Base-by-base conservation (phyloP, 352 stramenopile species). In the Pythium dissimile region DNA sequence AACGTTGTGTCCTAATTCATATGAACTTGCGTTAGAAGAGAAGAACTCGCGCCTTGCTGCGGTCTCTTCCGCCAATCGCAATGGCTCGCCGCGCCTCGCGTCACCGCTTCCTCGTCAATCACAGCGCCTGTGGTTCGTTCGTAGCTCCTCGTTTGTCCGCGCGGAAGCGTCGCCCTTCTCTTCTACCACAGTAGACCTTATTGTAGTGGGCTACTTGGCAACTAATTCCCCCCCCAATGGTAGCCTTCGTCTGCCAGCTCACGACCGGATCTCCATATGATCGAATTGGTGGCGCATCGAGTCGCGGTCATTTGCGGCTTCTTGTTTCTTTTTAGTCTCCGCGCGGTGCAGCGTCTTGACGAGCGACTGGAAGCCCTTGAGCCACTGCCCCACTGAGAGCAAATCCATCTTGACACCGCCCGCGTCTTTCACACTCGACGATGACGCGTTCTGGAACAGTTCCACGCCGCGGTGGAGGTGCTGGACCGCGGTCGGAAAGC, bases 391-490 rank as follows among this genome's bases (percentile, higher is more conserved):
- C 5, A 80, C 62, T 23, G 71, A 72, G 44, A 88, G 64, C 45
- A 89, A 54, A 47, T 92, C 79, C 11, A 75, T 68, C 7, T 71
- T 72, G 26, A 75, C 68, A 1, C 9, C 47, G 20, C 77, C 67
- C 37, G 77, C 69, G 34, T 52, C 73, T 28, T 72, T 75, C 32
- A 54, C 44, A 27, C 44, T 59, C 13, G 31, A n/a, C 24, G 35
- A 21, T 3, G 66, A 59, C 0, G 59, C 44, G 9, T 28, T 51
- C 42, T 86, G 77, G 9, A 91, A 50, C 31, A 82, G 59, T 11
- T 92, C 72, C n/a, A 88, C 53, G 34, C 79, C 77, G 7, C 81
- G 83, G 20, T 77, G 72, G 26, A 88, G 23, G 46, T 86, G 82
- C 52, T 89, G 79, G 28, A 70, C 49, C 5, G 82, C 71, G 5